These are phyloP conservation scores for Populus hybrid DNA, from an alignment of 441 rosid species.

Conservation along the genomic window DNA sequence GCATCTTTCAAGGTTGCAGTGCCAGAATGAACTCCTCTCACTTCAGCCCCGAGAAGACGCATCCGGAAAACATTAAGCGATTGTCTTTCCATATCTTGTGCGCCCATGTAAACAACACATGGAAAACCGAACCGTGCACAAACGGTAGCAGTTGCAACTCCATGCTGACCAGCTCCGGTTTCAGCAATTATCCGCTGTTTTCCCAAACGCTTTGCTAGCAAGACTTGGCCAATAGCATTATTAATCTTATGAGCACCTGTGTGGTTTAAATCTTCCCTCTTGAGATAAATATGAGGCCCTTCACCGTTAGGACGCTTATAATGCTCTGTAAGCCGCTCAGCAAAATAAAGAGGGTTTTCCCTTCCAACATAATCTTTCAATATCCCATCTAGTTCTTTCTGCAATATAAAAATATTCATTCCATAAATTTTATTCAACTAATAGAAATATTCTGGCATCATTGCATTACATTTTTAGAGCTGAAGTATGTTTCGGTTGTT, in stretches of 20 bases:
- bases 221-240: conserved; percentile 84
- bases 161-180: conserved; percentile 97
- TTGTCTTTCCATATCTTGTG: conserved; percentile 94
- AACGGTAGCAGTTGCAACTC: conserved; percentile 95
- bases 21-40: conserved; percentile 79
- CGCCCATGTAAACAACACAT: conserved; percentile 90
- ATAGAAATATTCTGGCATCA: background rate
- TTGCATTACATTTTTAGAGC: too few species aligned
- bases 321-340: conserved; percentile 81
- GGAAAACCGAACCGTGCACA: conserved; percentile 85
- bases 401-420: conserved; percentile 22
- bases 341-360: conserved; percentile 88
- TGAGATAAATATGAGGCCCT: conserved; percentile 79
- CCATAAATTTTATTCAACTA: background rate
- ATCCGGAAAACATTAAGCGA: conserved; percentile 87
- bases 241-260: conserved; percentile 95
- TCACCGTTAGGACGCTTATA: conserved; percentile 66
- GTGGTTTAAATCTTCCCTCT: conserved; percentile 95
- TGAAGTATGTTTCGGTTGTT: too few species aligned
- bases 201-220: conserved; percentile 86
- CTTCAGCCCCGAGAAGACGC: conserved; percentile 95
- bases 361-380: conserved; percentile 93
- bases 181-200: conserved; percentile 83
- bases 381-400: conserved; percentile 67
- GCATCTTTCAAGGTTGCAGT: conserved; percentile 94